Evolutionary conservation across 1,284 basidiomycete species (phyloP), one percentile per base, ranked within the genome.

Genomic region (Hemileia vastatrix): DNA sequence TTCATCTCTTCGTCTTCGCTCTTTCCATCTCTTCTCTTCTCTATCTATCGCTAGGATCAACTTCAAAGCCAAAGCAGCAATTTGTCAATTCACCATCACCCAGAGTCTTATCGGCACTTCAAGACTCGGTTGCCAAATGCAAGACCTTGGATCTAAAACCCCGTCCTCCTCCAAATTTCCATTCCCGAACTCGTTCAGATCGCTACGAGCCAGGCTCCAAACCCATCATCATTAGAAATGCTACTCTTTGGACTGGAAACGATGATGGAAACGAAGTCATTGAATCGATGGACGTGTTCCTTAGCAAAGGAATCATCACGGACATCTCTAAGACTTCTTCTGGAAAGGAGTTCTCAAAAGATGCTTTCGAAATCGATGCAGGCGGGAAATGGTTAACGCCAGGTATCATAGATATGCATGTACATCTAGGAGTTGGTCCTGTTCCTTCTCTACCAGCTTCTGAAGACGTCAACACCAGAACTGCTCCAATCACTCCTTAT

Each of bases 211-310:
- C 77, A 4, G 85, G 84, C 2, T 86, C 85, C 0, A 80, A 80
- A 44, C 77, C 84, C 2, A 83, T 84, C 5, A 78, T 86, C 68
- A 84, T 93, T 68, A 80, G 81, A 72, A 90, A 93, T 73, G 88
- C 83, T 1, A 84, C 83, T 0, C 80, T 94, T 18, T 88, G 89
- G 81, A 90, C 87, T 0, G 88, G 88, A 18, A 81, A 81, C 50
- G 76, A 83, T 36, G 82, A 84, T 55, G 85, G 84, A 4, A 81
- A 80, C 18, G 83, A 86, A 67, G 77, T 87, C 40, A 73, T 87
- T 18, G 76, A 80, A 27, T 85, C 70, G 4, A 68, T 70, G 5
- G 77, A 75, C 24, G 66, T 82, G 6, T 72, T 77, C 33, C 68
- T 81, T 40, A 76, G 78, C 32, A 70, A 74, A 23, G 81, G 81